phyloP scores from a whole-genome alignment of 2,329 filamentous ascomycete genomes.

The Remersonia thermophila region DNA sequence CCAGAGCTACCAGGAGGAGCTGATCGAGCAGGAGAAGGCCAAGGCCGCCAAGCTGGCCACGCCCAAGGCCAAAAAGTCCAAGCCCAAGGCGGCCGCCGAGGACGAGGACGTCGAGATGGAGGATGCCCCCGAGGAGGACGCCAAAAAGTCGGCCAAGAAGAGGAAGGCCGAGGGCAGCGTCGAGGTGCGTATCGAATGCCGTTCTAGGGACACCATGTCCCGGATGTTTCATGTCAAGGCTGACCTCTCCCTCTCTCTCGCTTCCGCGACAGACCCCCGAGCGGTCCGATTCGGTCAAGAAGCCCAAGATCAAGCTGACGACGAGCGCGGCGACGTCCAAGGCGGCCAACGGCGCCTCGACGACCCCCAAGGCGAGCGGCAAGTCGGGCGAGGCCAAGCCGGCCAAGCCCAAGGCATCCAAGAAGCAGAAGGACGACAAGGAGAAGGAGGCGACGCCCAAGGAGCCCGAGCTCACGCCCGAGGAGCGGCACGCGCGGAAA shows the following conservation, averaged over 20 bases:
- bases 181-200: constrained; percentile 52
- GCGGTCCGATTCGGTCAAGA: constrained; percentile 51
- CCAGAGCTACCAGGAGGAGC: constrained; percentile 53
- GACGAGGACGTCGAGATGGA: constrained; percentile 51
- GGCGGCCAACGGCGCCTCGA: constrained; percentile 46
- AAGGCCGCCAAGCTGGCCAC: constrained; percentile 33
- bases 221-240: no score
- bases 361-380: constrained; percentile 37
- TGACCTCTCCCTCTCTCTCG: background rate
- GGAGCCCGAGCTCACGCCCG: constrained; percentile 45
- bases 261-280: constrained; percentile 35
- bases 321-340: constrained; percentile 54
- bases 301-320: constrained; percentile 54
- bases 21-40: constrained; percentile 41
- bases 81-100: constrained; percentile 37
- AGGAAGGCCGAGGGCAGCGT: constrained; percentile 74
- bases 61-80: constrained; percentile 35
- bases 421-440: constrained; percentile 46
- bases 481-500: constrained; percentile 47
- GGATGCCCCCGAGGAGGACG: constrained; percentile 35
- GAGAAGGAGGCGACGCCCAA: constrained; percentile 29
- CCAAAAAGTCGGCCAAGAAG: constrained; percentile 55
- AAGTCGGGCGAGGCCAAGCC: constrained; percentile 43
- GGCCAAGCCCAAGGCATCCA: constrained; percentile 34
- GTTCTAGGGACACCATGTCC: no score